These are phyloP conservation scores for Cadophora luteo-olivacea DNA, from an alignment of 2,329 filamentous ascomycete genomes.

Conservation along the genomic window DNA sequence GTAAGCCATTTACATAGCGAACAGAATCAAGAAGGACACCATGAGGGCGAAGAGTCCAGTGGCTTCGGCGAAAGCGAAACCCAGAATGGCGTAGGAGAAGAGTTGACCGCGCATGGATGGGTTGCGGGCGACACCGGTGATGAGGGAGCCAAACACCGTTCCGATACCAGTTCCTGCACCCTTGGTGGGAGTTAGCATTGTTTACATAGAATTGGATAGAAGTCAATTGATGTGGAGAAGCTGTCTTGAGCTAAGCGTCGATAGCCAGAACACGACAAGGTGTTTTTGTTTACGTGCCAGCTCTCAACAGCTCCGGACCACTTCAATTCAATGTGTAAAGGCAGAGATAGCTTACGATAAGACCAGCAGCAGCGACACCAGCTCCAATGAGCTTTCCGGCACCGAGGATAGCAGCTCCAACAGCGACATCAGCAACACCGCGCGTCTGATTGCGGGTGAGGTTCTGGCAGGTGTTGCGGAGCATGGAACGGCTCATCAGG, in stretches of 20 bases:
- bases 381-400: slow-evolving; percentile 41
- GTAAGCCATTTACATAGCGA: slow-evolving; percentile 35
- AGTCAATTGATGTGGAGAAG: not conserved
- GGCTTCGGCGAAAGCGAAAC: slow-evolving; percentile 69
- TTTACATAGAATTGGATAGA: not conserved
- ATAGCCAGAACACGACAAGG: not conserved
- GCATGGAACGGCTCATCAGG: slow-evolving; percentile 36
- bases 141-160: slow-evolving; percentile 60
- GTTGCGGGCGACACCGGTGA: slow-evolving; percentile 62
- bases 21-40: slow-evolving; percentile 47
- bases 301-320: not conserved
- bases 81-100: slow-evolving; percentile 69
- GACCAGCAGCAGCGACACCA: slow-evolving; percentile 40
- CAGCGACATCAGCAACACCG: slow-evolving; percentile 37
- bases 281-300: not conserved
- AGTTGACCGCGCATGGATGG: slow-evolving; percentile 61
- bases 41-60: slow-evolving; percentile 64
- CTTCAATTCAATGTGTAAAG: not conserved
- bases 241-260: not conserved
- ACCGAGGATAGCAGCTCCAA: slow-evolving; percentile 38
- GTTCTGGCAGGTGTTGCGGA: slow-evolving; percentile 37
- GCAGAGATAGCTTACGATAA: slow-evolving; percentile 30
- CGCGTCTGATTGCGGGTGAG: slow-evolving; percentile 37
- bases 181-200: slow-evolving; percentile 8
- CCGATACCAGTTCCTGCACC: slow-evolving; percentile 52